phyloP scores from a whole-genome alignment of 805 yeast genomes.

The Candida ipomoeae region DNA sequence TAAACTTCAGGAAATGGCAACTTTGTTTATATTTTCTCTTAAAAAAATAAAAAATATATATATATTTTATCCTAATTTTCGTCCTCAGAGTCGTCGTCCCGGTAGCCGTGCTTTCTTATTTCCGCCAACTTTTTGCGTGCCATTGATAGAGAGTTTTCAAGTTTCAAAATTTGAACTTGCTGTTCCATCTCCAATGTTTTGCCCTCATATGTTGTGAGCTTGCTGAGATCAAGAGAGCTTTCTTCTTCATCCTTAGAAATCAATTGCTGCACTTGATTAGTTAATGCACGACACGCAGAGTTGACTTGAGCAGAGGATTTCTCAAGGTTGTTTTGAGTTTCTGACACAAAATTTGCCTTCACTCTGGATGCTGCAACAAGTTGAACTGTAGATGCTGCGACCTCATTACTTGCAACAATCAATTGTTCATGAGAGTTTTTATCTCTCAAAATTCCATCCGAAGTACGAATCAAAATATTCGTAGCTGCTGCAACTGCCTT shows the following conservation, averaged over 20 bases:
- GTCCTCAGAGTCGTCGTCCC: conserved; percentile 40
- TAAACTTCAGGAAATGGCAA: too few relatives aligned
- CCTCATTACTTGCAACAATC: conserved; percentile 87
- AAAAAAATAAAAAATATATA: background rate
- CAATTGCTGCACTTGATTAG: conserved; percentile 62
- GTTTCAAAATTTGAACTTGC: conserved; percentile 81
- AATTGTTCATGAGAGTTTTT: conserved; percentile 73
- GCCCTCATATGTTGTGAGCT: conserved; percentile 70
- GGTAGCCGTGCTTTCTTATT: conserved; percentile 74
- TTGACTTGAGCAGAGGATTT: conserved; percentile 64
- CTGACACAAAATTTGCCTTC: conserved; percentile 71
- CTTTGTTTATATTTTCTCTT: too few relatives aligned
- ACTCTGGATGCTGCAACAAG: conserved; percentile 88
- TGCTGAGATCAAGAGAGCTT: conserved; percentile 58
- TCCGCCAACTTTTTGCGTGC: conserved; percentile 84
- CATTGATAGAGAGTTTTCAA: conserved; percentile 64
- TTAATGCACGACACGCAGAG: conserved; percentile 71
- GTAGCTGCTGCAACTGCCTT: conserved; percentile 83
- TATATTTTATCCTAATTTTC: background rate
- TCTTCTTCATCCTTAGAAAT: conserved; percentile 33
- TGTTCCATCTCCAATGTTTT: conserved; percentile 88
- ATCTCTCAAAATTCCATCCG: conserved; percentile 71
- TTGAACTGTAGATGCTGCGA: conserved; percentile 89
- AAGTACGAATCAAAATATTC: conserved; percentile 74
- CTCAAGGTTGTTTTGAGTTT: conserved; percentile 72